Evolutionary conservation across 768 basidiomycete species (phyloP), one percentile per base, ranked within the genome.

Genomic region (Boletus insuetus): DNA sequence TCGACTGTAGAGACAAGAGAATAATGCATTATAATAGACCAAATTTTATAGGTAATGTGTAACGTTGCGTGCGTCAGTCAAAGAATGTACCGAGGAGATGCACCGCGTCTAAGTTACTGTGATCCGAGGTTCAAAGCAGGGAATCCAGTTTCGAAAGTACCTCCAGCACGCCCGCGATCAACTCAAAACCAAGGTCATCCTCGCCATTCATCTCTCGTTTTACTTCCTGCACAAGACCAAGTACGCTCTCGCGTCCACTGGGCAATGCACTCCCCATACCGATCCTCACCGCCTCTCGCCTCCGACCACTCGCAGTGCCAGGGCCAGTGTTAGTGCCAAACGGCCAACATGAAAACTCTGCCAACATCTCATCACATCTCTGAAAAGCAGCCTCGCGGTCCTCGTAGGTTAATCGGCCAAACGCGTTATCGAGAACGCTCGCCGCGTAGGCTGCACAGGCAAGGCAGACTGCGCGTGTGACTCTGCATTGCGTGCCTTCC

Each of bases 381-480:
- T 85, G 86, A 69, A 98, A 97, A 32, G 96, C 95, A 5, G 84
- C 86, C 76, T 99, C 97, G 51, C 96, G 75, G 51, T 94, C 91
- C 70, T 98, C 97, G 65, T 96, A 98, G 16, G 84, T 86, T 24
- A 98, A 75, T 58, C 93, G 77, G 52, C 85, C 84, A 62, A 98
- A 89, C 10, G 94, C 94, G 65, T 98, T 97, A 67, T 98, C 97
- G 53, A 98, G 79, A 34, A 98, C 96, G 66, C 86, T 92, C 10
- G 95, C 96, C 0, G 95, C 92, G 63, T 98, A 97, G 11, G 93
- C 92, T 0, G 96, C 85, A 65, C 91, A 95, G 11, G 87, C 92
- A 44, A 98, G 79, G 56, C 86, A 87, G 14, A 97, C 90, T 0
- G 91, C 87, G 10, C 97, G 79, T 53, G 84, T 75, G 3, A 82